A percentile compares a stretch with the other conserved stretches of the same genome.
Evolutionary conservation across 2,329 filamentous ascomycete genomes (phyloP).

Genomic region (Xenoacremonium recifei): DNA sequence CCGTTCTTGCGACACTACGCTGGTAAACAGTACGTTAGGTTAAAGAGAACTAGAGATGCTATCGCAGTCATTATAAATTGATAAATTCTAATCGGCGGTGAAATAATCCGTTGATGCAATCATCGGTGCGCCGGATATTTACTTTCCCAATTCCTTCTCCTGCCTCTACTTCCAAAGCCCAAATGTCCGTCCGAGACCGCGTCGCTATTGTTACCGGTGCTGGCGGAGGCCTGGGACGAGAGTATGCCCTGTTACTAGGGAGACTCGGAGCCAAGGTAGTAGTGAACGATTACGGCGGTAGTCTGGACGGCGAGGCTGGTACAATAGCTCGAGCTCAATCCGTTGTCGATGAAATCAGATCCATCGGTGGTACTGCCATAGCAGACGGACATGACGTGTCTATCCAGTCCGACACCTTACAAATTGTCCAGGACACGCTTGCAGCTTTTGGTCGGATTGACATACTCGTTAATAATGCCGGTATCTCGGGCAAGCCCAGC

Average conservation of each 20-base stretch:
- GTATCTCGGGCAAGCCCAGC: slow-evolving; percentile 8
- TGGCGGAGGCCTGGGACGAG: slow-evolving; percentile 21
- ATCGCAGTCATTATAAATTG: too few species aligned
- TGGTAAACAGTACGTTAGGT: too few species aligned
- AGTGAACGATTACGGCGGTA: slow-evolving; percentile 14
- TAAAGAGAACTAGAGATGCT: too few species aligned
- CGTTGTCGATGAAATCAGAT: slow-evolving; percentile 17
- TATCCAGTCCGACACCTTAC: slow-evolving; percentile 4
- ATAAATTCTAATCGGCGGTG: too few species aligned
- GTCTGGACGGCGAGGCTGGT: slow-evolving; percentile 7
- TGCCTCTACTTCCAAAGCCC: too few species aligned
- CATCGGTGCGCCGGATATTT: too few species aligned
- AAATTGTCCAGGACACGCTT: slow-evolving; percentile 7
- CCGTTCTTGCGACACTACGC: too few species aligned
- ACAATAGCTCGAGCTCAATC: slow-evolving; percentile 7
- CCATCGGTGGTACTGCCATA: slow-evolving; percentile 12
- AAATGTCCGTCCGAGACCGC: slow-evolving; percentile 5
- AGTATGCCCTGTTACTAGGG: slow-evolving; percentile 19
- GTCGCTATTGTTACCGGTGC: slow-evolving; percentile 19
- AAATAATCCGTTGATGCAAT: too few species aligned
- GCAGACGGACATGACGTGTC: slow-evolving; percentile 16
- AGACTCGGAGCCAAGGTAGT: slow-evolving; percentile 15
- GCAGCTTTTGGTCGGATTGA: slow-evolving; percentile 2
- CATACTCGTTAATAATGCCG: slow-evolving; percentile 13
- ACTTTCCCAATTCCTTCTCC: too few species aligned